Conservation (phyloP, 2,329 filamentous ascomycete genomes). For the Cytospora piceicola region DNA sequence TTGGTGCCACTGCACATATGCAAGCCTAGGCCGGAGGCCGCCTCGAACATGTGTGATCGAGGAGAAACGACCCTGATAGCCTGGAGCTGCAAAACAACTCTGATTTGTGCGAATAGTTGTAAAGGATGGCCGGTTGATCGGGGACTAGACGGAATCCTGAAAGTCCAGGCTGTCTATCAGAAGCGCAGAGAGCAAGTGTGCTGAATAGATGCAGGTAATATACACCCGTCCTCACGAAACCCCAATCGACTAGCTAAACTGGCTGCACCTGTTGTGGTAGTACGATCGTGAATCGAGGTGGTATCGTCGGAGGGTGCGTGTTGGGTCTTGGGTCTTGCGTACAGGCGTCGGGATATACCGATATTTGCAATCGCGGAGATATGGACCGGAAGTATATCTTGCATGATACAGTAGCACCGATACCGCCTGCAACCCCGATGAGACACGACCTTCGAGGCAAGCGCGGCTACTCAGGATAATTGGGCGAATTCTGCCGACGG, state of each 20-base stretch:
- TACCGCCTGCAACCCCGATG: constrained; percentile 1
- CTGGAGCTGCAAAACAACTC: not conserved
- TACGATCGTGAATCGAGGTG: not conserved
- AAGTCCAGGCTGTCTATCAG: not conserved
- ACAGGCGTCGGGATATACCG: not conserved
- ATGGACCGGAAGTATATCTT: not conserved
- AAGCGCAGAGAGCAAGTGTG: not conserved
- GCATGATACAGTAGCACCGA: constrained; percentile 1
- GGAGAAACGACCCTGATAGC: not conserved
- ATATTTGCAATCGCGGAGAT: not conserved
- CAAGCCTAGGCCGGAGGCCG: not conserved
- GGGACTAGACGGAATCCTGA: not conserved
- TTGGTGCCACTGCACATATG: not conserved
- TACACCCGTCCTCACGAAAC: not conserved
- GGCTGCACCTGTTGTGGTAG: too few species aligned
- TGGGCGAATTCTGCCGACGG: not conserved
- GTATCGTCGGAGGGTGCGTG: too few species aligned
- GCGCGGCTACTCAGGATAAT: not conserved
- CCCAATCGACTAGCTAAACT: too few species aligned
- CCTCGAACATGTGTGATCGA: not conserved
- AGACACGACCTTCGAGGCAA: not conserved
- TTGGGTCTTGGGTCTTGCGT: not conserved
- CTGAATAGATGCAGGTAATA: not conserved
- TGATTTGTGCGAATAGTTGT: not conserved
- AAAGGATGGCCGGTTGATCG: not conserved